Base-by-base conservation (phyloP, 2,329 filamentous ascomycete species). In the Sclerotinia trifoliorum region DNA sequence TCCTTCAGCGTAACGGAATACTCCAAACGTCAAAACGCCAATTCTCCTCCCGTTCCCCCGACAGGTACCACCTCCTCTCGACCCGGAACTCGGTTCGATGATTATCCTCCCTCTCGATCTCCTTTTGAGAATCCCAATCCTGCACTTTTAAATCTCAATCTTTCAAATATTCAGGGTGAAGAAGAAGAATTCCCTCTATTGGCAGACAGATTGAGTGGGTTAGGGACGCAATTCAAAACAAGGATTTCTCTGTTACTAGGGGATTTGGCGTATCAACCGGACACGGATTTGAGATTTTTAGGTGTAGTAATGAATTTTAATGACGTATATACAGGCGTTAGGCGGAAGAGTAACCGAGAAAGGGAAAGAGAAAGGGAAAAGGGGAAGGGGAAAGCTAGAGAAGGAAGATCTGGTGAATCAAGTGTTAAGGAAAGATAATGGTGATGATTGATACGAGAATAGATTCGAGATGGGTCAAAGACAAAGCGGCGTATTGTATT, bases 291-390 rank as follows among this genome's bases (percentile, higher is more conserved):
- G 88, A 86, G 94, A 66, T 98, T 98, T 83, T 81, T 99, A 73
- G 95, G 93, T 51, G 93, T 98, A 58, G 92, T 95, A 52, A 98
- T 99, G 93, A 99, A 98, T 80, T 99, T 98, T 80, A 99, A 99
- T 80, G 94, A 98, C 78, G 91, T 96, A 35, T 98, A 98, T 79
- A 87, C 92, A 79, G 91, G 92, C 19, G 86, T 89, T 56, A 84
- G 63, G 17, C 21, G 52, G 15, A 48, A 49, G 11, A 65, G 49
- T n/a, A 29, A 29, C 26, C 51, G 63, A 21, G 42, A 56, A 35
- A 48, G 29, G 15, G 51, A 65, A 56, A 56, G 35, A 5, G 49
- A 55, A 46, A 65, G 26, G 21, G 62, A 65, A 15, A 56, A 55
- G 21, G 62, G 62, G 29, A 65, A 65, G 49, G 62, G 51, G 1